A percentile compares a stretch with the other conserved stretches of the same genome.
These are phyloP conservation scores for maize (Zea mays) DNA, from an alignment of 176 grass and related monocot species.

Conservation along the genomic window DNA sequence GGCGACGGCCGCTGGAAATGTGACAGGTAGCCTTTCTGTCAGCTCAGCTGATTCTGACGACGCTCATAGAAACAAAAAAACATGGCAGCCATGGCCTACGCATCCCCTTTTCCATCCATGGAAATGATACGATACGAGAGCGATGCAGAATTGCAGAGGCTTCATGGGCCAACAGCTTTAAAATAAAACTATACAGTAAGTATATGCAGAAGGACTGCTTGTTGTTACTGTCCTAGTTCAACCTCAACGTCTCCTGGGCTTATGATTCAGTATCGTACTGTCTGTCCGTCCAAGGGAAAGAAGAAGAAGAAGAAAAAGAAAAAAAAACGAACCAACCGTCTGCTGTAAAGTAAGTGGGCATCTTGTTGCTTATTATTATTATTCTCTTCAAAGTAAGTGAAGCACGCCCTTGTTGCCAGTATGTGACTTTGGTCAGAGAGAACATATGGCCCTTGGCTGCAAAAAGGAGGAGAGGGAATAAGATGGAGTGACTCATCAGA, in stretches of 20 bases:
- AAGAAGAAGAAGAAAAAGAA: too few species aligned
- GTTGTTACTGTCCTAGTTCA: slow-evolving; percentile 3
- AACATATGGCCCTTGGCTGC: slow-evolving; percentile 34
- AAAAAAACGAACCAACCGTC: slow-evolving; percentile 23
- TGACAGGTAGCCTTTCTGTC: slow-evolving; percentile 53
- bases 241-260: slow-evolving; percentile 14
- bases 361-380: slow-evolving; percentile 19
- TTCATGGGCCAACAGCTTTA: slow-evolving; percentile 41
- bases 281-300: neutral
- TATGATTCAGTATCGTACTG: slow-evolving; percentile 51
- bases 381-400: slow-evolving; percentile 35
- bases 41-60: slow-evolving; percentile 53
- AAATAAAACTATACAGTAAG: slow-evolving; percentile 12
- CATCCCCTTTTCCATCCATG: slow-evolving; percentile 49
- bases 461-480: slow-evolving; percentile 8
- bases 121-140: slow-evolving; percentile 35
- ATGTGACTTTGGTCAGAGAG: slow-evolving; percentile 23
- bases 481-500: slow-evolving; percentile 4
- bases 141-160: slow-evolving; percentile 42
- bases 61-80: slow-evolving; percentile 25
- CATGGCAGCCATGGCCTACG: slow-evolving; percentile 45
- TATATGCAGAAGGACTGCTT: slow-evolving; percentile 28
- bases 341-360: slow-evolving; percentile 16
- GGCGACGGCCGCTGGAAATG: slow-evolving; percentile 44
- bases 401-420: slow-evolving; percentile 29